These are phyloP conservation scores for Phytophthora palmivora DNA, from an alignment of 352 stramenopile species.

Conservation along the genomic window DNA sequence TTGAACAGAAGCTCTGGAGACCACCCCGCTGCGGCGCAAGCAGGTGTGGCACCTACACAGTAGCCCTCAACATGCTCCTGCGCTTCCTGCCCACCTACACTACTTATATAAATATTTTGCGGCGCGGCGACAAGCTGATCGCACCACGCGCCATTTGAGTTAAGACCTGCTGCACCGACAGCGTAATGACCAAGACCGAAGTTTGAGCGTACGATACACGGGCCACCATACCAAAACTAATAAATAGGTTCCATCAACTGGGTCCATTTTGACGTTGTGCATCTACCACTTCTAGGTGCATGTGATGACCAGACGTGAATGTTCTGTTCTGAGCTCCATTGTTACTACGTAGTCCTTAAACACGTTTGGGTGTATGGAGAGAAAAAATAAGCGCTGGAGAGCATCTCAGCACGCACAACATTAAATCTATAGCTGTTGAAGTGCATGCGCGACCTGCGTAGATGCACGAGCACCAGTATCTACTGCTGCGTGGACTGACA, in stretches of 20 bases:
- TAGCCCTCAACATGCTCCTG: slow-evolving; percentile 37
- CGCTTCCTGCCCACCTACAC: slow-evolving; percentile 35
- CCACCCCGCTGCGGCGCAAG: slow-evolving; percentile 18
- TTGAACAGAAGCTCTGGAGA: slow-evolving; percentile 30
- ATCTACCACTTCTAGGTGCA: neutral
- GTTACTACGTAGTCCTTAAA: no score
- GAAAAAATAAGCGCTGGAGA: no score
- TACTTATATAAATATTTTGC: slow-evolving; percentile 59
- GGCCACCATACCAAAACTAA: slow-evolving; percentile 38
- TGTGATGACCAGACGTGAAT: no score
- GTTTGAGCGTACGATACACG: slow-evolving; percentile 47
- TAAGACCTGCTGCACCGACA: slow-evolving; percentile 35
- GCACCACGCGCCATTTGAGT: slow-evolving; percentile 33
- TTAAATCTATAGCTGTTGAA: slow-evolving; percentile 30
- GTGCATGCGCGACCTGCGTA: slow-evolving; percentile 51
- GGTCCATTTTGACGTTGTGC: slow-evolving; percentile 25
- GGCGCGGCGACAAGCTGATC: slow-evolving; percentile 29
- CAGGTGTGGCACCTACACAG: slow-evolving; percentile 29
- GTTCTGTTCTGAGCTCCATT: no score
- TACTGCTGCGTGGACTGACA: slow-evolving; percentile 85
- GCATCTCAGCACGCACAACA: no score
- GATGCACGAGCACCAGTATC: slow-evolving; percentile 81
- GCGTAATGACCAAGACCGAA: slow-evolving; percentile 32
- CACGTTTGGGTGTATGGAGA: no score
- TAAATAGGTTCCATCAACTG: slow-evolving; percentile 36